Conservation (phyloP, 1,284 basidiomycete genomes). For the Moniliella sp. region DNA sequence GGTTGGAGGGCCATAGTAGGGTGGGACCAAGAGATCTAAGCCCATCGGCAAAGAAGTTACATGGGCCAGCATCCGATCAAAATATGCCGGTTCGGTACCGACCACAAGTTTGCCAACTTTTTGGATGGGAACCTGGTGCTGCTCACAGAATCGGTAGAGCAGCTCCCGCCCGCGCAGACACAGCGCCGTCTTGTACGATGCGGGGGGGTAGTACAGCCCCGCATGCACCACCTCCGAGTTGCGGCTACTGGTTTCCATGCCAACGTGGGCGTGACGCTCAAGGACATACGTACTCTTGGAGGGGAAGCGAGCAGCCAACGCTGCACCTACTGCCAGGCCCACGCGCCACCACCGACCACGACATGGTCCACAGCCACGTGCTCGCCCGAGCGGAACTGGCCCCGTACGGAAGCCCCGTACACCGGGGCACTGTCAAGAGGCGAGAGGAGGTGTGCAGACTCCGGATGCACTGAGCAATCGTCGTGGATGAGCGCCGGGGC, state of each 20-base stretch:
- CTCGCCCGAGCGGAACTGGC: no score
- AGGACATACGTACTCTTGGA: constrained; percentile 59
- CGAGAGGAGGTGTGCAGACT: no score
- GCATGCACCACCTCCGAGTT: constrained; percentile 91
- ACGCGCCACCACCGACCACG: constrained; percentile 71
- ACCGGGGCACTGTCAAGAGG: no score
- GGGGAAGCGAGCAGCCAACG: constrained; percentile 48
- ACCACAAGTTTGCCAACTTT: constrained; percentile 52
- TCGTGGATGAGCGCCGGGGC: no score
- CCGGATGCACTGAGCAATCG: no score
- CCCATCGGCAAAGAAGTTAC: no score
- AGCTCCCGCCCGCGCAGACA: constrained; percentile 69
- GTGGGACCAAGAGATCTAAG: no score
- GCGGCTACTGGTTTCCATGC: constrained; percentile 28
- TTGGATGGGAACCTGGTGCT: constrained; percentile 47
- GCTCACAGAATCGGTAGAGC: constrained; percentile 55
- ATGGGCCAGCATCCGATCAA: no score
- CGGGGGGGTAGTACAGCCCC: constrained; percentile 48
- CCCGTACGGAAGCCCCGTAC: no score
- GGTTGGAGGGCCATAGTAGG: no score
- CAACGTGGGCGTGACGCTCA: constrained; percentile 46
- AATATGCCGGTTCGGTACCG: no score
- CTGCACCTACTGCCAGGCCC: constrained; percentile 64
- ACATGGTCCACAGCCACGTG: constrained; percentile 89
- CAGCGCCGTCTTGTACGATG: constrained; percentile 64